Conservation (phyloP, 192 early-diverging fungal genomes). For the Coemansia sp. region DNA sequence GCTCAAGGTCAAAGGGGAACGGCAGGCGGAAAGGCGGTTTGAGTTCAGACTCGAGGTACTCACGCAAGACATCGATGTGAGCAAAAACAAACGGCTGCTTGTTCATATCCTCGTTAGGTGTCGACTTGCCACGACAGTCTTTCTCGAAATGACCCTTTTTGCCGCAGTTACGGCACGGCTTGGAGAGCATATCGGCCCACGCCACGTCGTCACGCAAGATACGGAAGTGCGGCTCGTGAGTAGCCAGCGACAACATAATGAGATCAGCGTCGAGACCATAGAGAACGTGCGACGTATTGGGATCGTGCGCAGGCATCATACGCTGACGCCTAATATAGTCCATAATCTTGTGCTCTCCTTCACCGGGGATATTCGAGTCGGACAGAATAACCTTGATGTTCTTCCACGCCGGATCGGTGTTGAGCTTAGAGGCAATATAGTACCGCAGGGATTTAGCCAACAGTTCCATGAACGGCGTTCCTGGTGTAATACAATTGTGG, state of each 20-base stretch:
- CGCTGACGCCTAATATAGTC: slow-evolving; percentile 89
- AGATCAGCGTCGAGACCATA: slow-evolving; percentile 96
- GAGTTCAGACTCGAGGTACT: slow-evolving; percentile 91
- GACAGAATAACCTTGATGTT: slow-evolving; percentile 87
- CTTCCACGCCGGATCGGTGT: slow-evolving; percentile 87
- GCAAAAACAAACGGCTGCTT: slow-evolving; percentile 83
- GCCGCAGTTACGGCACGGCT: slow-evolving; percentile 67
- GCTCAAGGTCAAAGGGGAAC: slow-evolving; percentile 86
- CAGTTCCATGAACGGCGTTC: slow-evolving; percentile 95
- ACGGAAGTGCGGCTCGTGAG: slow-evolving; percentile 97
- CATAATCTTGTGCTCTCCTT: slow-evolving; percentile 99
- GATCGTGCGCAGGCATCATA: slow-evolving; percentile 76
- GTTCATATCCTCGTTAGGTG: slow-evolving; percentile 25
- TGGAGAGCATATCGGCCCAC: slow-evolving; percentile 76
- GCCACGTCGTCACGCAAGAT: slow-evolving; percentile 95
- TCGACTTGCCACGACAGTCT: slow-evolving; percentile 26
- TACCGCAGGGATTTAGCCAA: slow-evolving; percentile 87
- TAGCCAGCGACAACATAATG: slow-evolving; percentile 95
- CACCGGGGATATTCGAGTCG: slow-evolving; percentile 95
- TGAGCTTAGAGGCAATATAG: slow-evolving; percentile 85
- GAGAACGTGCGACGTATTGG: slow-evolving; percentile 94
- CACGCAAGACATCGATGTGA: slow-evolving; percentile 81
- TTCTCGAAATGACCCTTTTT: slow-evolving; percentile 67
- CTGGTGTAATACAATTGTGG: slow-evolving; percentile 98
- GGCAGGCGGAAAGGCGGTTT: slow-evolving; percentile 63